phyloP scores from a whole-genome alignment of 1,284 basidiomycete genomes.

The Kalmanozyma brasiliensis region DNA sequence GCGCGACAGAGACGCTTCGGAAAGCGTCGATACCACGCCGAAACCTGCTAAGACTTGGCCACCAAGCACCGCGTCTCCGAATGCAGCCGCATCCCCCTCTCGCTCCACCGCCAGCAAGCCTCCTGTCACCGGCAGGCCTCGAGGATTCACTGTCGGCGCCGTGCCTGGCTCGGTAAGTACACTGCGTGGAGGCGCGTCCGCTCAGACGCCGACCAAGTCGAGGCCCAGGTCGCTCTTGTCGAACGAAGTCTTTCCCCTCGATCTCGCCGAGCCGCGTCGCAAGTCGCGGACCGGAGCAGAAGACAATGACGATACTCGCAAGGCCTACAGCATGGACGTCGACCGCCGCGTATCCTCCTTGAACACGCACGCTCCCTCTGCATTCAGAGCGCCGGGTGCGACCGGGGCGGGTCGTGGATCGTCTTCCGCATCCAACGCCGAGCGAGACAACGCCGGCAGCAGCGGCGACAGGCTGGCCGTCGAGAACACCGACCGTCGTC shows the following conservation, averaged over 20 bases:
- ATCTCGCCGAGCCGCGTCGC: slow-evolving; percentile 41
- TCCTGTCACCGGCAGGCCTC: slow-evolving; percentile 37
- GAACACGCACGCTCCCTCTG: background rate
- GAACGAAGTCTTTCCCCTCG: slow-evolving; percentile 53
- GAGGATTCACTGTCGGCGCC: slow-evolving; percentile 61
- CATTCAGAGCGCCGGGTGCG: background rate
- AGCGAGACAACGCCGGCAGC: slow-evolving; percentile 10
- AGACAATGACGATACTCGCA: slow-evolving; percentile 19
- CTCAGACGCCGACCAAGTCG: slow-evolving; percentile 13
- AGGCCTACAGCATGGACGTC: slow-evolving; percentile 33
- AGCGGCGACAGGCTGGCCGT: slow-evolving; percentile 15
- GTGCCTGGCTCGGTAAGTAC: slow-evolving; percentile 27
- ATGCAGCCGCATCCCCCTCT: slow-evolving; percentile 7
- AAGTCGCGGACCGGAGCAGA: slow-evolving; percentile 9
- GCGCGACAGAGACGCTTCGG: slow-evolving; percentile 11
- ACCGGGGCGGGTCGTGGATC: slow-evolving; percentile 11
- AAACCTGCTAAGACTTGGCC: slow-evolving; percentile 3
- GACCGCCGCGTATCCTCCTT: slow-evolving; percentile 20
- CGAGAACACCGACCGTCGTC: slow-evolving; percentile 27
- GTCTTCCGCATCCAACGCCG: slow-evolving; percentile 4
- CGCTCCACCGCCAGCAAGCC: slow-evolving; percentile 5
- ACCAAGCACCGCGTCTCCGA: slow-evolving; percentile 1
- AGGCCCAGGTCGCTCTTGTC: slow-evolving; percentile 53
- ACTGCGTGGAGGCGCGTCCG: slow-evolving; percentile 12
- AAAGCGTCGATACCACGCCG: slow-evolving; percentile 1